Evolutionary conservation across 2,329 filamentous ascomycete genomes (phyloP).

Genomic region (Phoma sp.): DNA sequence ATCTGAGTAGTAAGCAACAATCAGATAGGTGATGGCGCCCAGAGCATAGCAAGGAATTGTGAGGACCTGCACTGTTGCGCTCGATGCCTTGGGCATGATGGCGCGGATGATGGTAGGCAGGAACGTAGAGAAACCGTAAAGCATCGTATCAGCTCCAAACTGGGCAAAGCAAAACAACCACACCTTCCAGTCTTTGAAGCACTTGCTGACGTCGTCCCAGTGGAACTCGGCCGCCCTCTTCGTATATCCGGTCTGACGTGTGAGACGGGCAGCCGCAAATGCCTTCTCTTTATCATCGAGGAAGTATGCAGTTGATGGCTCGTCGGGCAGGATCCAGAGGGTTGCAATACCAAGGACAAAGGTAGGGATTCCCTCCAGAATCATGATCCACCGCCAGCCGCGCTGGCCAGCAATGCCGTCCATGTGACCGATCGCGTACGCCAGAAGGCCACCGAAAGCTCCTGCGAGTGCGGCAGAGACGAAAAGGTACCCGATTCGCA

Average conservation of each 20-base stretch:
- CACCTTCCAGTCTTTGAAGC: conserved; percentile 77
- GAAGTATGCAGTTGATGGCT: conserved; percentile 68
- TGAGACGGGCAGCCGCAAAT: conserved; percentile 60
- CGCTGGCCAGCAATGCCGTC: conserved; percentile 67
- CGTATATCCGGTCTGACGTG: conserved; percentile 56
- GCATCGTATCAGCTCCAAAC: conserved; percentile 76
- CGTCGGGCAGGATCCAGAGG: conserved; percentile 68
- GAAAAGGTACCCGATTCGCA: conserved; percentile 76
- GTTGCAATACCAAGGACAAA: conserved; percentile 62
- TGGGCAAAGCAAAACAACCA: conserved; percentile 72
- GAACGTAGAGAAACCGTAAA: conserved; percentile 80
- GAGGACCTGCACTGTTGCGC: conserved; percentile 72
- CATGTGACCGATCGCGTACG: conserved; percentile 76
- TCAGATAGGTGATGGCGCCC: conserved; percentile 72
- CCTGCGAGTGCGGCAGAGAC: conserved; percentile 73
- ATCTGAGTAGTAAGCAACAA: conserved; percentile 71
- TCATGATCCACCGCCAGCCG: conserved; percentile 77
- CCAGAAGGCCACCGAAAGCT: conserved; percentile 73
- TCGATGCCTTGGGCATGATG: conserved; percentile 66
- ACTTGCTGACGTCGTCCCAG: conserved; percentile 68
- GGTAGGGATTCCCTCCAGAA: conserved; percentile 62
- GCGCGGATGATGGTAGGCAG: conserved; percentile 78
- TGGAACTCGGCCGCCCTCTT: conserved; percentile 61
- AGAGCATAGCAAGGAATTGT: conserved; percentile 80
- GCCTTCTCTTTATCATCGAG: conserved; percentile 65